Conservation (phyloP, 768 basidiomycete species). For the Suillus decipiens region DNA sequence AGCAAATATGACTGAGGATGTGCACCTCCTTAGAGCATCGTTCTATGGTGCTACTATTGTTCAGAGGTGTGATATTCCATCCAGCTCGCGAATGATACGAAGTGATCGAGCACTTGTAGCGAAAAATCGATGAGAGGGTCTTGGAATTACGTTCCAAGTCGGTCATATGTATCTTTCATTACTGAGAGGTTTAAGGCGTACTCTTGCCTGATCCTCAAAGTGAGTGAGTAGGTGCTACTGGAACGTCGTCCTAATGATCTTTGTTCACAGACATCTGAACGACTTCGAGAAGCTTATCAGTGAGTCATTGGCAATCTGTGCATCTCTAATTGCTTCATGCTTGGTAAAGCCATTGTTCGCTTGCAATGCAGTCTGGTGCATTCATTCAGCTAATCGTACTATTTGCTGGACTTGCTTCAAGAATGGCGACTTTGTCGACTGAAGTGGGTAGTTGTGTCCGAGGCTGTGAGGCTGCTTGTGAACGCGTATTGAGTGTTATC, state of each 20-base stretch:
- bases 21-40: conserved; percentile 29
- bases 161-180: conserved; percentile 34
- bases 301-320: conserved; percentile 30
- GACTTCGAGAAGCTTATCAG: conserved; percentile 55
- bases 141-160: conserved; percentile 64
- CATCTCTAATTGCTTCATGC: conserved; percentile 1
- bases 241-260: conserved; percentile 9
- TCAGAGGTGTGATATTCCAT: conserved; percentile 6
- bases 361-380: conserved; percentile 70
- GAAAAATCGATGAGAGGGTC: conserved; percentile 54
- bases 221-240: conserved; percentile 22
- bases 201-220: conserved; percentile 48
- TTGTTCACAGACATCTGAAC: conserved; percentile 43
- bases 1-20: conserved; percentile 20
- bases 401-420: conserved; percentile 60
- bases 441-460: conserved; percentile 46
- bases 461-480: conserved; percentile 27
- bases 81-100: too few relatives aligned
- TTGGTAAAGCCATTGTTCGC: conserved; percentile 52
- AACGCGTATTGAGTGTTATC: conserved; percentile 30
- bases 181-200: conserved; percentile 38
- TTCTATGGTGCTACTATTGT: conserved; percentile 31
- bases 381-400: conserved; percentile 71
- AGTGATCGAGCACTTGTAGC: conserved; percentile 31
- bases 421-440: conserved; percentile 47